A percentile compares a stretch with the other conserved stretches of the same genome.
Conservation (phyloP, 1,284 basidiomycete species). For the Ustilago curta region DNA sequence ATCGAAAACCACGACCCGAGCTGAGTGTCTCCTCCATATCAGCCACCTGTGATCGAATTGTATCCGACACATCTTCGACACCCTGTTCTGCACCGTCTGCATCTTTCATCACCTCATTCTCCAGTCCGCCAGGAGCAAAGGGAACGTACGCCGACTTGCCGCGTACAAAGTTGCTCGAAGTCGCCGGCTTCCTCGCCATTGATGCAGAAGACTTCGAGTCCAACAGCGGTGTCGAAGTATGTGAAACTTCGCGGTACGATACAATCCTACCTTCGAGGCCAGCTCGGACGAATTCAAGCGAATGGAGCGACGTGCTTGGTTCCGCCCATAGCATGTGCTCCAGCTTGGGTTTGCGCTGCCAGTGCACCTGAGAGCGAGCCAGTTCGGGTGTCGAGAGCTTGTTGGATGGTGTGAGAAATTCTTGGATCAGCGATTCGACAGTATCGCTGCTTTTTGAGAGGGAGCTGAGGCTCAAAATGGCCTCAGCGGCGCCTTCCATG, state of each 20-base stretch:
- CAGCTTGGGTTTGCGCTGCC: slow-evolving; percentile 46
- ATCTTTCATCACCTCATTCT: slow-evolving; percentile 51
- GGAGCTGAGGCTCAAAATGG: background rate
- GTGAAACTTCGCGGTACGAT: slow-evolving; percentile 55
- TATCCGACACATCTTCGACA: slow-evolving; percentile 21
- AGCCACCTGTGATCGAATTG: slow-evolving; percentile 29
- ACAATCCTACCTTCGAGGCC: slow-evolving; percentile 64
- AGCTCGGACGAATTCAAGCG: slow-evolving; percentile 65
- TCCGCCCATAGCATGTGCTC: slow-evolving; percentile 58
- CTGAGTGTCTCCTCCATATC: slow-evolving; percentile 50
- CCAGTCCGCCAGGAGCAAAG: slow-evolving; percentile 52
- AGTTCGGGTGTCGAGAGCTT: slow-evolving; percentile 29
- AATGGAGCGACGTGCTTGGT: slow-evolving; percentile 49
- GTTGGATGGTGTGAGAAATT: slow-evolving; percentile 32
- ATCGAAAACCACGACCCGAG: slow-evolving; percentile 40
- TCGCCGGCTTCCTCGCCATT: slow-evolving; percentile 82
- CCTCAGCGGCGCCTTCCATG: background rate
- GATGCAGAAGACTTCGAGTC: slow-evolving; percentile 73
- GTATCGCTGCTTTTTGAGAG: slow-evolving; percentile 12
- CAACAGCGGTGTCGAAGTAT: slow-evolving; percentile 33
- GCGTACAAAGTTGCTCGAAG: slow-evolving; percentile 82
- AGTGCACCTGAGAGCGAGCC: slow-evolving; percentile 41
- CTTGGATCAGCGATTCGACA: slow-evolving; percentile 24
- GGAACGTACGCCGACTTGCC: slow-evolving; percentile 93
- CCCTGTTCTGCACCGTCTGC: slow-evolving; percentile 19